Conservation (phyloP, 345 rosid genomes). For the Syzygium aqueum region DNA sequence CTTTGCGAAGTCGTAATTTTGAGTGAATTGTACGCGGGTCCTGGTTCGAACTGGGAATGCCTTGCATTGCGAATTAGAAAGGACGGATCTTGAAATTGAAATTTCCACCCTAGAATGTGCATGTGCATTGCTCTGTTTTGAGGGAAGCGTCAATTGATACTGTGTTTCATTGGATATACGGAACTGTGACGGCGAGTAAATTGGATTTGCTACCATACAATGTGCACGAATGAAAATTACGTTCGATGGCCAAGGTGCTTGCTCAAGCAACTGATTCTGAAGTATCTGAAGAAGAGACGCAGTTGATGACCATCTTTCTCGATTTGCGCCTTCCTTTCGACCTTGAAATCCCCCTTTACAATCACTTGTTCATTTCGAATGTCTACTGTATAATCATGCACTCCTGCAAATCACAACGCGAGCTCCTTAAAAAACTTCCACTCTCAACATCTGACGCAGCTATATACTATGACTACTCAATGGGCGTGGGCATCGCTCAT, state of each 20-base stretch:
- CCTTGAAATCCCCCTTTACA: conserved; percentile 25
- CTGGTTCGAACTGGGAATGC: not conserved
- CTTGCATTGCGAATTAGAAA: not conserved
- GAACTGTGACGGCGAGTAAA: not conserved
- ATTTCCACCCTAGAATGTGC: not conserved
- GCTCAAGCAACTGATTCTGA: conserved; percentile 3
- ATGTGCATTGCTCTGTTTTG: not conserved
- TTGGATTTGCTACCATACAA: not conserved
- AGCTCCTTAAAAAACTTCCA: not conserved
- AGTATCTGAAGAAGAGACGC: conserved; percentile 1
- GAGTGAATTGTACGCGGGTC: not conserved
- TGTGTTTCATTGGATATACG: not conserved
- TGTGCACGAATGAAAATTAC: not conserved
- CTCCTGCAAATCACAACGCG: conserved; percentile 14
- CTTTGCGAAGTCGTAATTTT: not conserved
- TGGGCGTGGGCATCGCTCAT: not conserved
- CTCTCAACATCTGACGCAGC: not conserved
- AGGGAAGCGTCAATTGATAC: not conserved
- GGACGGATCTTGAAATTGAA: not conserved
- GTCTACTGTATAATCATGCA: conserved; percentile 37
- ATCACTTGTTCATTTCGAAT: conserved; percentile 22
- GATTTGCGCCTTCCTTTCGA: not conserved
- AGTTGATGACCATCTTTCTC: not conserved
- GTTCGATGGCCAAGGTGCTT: not conserved
- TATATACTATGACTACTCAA: not conserved